Evolutionary conservation across 1,284 basidiomycete genomes (phyloP), one percentile per base, ranked within the genome.

Genomic region (Paramarasmius palmivorus): DNA sequence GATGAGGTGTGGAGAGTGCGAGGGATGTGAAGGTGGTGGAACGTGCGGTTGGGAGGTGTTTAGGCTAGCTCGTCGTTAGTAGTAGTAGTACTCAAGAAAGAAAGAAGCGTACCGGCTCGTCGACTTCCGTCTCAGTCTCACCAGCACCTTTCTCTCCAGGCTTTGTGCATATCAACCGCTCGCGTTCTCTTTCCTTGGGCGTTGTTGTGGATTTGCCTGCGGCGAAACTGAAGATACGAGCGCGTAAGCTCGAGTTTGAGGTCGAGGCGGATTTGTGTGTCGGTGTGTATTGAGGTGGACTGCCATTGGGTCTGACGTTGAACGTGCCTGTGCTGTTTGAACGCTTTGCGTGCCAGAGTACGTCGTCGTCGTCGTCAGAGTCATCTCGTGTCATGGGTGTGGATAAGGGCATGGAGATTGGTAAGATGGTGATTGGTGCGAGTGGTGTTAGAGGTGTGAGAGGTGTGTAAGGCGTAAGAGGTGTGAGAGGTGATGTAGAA

Each of bases 81-180:
- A 29, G 39, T 47, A 58, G 34, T 57, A 42, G 48, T 32, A 36
- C n/a, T n/a, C 44, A 49, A 35, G 25, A 32, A 40, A 25, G 29
- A 23, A 53, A 36, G 48, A 59, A 6, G 72, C 86, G 73, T 65
- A 89, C 88, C 42, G 83, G 81, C 62, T 90, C 88, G 60, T 90
- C 88, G 12, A 79, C 73, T 64, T 90, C 88, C 0, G 88, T 90
- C 64, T 90, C 88, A 0, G 88, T 90, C 69, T 90, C 88, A 1
- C 86, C 88, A 25, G 84, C 84, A 57, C 87, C 82, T 34, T 71
- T 64, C 50, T 74, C 72, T 2, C 79, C 84, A n/a, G 79, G 79
- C 0, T 79, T 73, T 0, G 87, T 89, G 12, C 78, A 84, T 58
- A 89, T 88, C 37, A 59, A 15, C 54, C 70, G 62, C 56, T 76